phyloP scores from a whole-genome alignment of 2,329 filamentous ascomycete genomes.

The Epichloe typhina region DNA sequence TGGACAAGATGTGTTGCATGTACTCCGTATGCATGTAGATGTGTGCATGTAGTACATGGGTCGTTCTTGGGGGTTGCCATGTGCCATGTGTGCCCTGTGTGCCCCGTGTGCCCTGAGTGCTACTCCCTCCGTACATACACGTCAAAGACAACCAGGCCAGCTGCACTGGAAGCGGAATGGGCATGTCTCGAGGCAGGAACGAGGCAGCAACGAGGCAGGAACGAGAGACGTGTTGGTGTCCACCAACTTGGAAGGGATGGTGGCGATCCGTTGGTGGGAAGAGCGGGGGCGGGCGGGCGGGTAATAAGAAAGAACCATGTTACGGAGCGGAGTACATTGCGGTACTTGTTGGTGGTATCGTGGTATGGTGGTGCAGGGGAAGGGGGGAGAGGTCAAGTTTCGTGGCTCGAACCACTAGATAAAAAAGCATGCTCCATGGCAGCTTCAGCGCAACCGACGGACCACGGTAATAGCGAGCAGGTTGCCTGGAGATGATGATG shows the following conservation, averaged over 20 bases:
- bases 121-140: not conserved
- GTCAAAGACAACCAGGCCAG: slow-evolving; percentile 3
- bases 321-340: too few relatives aligned
- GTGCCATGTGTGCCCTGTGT: not conserved
- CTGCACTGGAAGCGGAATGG: slow-evolving; percentile 17
- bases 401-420: too few relatives aligned
- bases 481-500: not conserved
- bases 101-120: too few relatives aligned
- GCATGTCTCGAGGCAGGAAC: slow-evolving; percentile 28
- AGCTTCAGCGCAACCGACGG: not conserved
- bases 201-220: slow-evolving; percentile 19
- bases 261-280: not conserved
- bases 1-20: not conserved
- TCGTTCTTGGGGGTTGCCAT: slow-evolving; percentile 3
- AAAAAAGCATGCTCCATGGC: too few relatives aligned
- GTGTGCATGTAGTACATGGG: not conserved
- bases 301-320: too few relatives aligned
- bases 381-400: not conserved
- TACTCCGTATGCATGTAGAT: too few relatives aligned
- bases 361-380: not conserved
- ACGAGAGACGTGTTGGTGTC: slow-evolving; percentile 2
- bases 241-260: not conserved
- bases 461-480: not conserved
- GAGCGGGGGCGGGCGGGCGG: not conserved
- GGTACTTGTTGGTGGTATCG: not conserved